Evolutionary conservation across 768 basidiomycete species (phyloP), one percentile per base, ranked within the genome.

Genomic region (Tulasnella sp.): DNA sequence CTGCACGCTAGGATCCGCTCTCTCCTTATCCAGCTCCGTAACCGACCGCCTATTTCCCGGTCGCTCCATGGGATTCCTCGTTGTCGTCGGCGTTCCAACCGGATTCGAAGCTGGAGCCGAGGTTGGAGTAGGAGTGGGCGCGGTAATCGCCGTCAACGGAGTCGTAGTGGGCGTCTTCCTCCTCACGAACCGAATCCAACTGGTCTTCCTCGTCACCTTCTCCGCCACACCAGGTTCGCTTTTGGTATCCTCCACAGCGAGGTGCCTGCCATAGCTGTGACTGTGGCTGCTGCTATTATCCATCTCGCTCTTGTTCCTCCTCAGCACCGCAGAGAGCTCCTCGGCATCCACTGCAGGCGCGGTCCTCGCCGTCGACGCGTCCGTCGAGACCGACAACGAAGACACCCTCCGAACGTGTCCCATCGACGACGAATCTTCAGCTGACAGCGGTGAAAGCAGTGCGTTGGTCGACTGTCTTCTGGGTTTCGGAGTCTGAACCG

Each of bases 321-420:
- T 36, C 37, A 40, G 31, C 54, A 14, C 58, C 25, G 31, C 74
- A 17, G 49, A 64, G 74, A 31, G 54, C 22, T 39, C 64, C 12
- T 67, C 64, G 15, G 64, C 64, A 37, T 67, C 64, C 17, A 67
- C 29, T n/a, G n/a, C n/a, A n/a, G 64, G 64, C 17, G 64, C 31
- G 64, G 29, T 31, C 29, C 36, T 67, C 11, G 29, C 14, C 15
- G 64, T 67, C 29, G 64, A 67, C 36, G 29, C 64, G 29, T 37
- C 36, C 64, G 64, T 67, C 31, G 64, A 67, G 58, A 25, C 58
- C 25, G 74, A 67, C 74, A 75, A 37, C 25, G 74, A 75, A 25
- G 74, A 67, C 64, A 58, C 52, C 25, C 74, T 17, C n/a, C 74
- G 74, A 58, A 75, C 31, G 34, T 36, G 49, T 0, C 31, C 38